Percentiles rank a stretch among this genome's conserved stretches.
phyloP scores from a whole-genome alignment of 2,329 filamentous ascomycete genomes.

The Aureobasidium leucospermi region DNA sequence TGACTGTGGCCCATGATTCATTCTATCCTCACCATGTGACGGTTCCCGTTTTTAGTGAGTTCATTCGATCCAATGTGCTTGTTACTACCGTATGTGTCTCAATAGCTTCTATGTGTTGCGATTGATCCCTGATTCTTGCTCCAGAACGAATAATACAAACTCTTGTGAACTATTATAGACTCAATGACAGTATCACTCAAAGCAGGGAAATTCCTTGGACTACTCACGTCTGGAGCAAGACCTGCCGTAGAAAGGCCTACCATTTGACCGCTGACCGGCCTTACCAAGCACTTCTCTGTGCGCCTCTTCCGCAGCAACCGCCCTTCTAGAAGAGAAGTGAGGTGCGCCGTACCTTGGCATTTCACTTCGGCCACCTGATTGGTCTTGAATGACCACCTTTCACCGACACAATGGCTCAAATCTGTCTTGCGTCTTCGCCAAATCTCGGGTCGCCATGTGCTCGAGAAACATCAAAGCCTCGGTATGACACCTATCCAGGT shows the following conservation, averaged over 20 bases:
- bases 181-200: no score
- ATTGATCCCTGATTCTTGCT: no score
- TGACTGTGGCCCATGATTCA: neutral
- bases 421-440: neutral
- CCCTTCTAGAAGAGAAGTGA: slow-evolving; percentile 7
- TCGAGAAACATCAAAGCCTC: neutral
- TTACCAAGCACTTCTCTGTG: slow-evolving; percentile 2
- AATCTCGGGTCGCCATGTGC: slow-evolving; percentile 12
- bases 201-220: neutral
- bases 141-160: no score
- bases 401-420: slow-evolving; percentile 6
- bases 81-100: no score
- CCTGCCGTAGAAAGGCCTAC: slow-evolving; percentile 10
- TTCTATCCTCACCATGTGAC: neutral
- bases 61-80: neutral
- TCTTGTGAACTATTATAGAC: no score
- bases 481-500: neutral
- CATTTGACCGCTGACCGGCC: neutral
- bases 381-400: neutral
- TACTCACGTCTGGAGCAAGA: neutral
- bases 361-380: neutral
- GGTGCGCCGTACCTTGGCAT: slow-evolving; percentile 1
- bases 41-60: neutral
- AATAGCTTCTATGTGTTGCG: no score
- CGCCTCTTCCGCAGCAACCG: slow-evolving; percentile 1